Percentiles rank a stretch among this genome's conserved stretches.
Conservation (phyloP, 768 basidiomycete genomes). For the Cantharellus anzutake region DNA sequence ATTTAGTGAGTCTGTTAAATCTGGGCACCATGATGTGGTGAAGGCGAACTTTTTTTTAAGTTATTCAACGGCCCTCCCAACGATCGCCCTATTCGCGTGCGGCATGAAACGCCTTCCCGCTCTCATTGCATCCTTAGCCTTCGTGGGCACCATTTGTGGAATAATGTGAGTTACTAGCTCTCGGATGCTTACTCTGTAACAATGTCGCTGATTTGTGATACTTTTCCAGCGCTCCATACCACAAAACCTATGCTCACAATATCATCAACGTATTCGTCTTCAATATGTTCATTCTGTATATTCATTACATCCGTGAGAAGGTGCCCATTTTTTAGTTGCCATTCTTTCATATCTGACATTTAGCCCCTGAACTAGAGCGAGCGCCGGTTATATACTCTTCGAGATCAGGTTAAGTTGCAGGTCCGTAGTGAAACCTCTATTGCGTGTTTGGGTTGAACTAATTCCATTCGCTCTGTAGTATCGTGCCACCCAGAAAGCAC, state of each 20-base stretch:
- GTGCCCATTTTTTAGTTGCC: constrained; percentile 22
- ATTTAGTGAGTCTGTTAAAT: not conserved
- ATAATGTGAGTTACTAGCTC: constrained; percentile 3
- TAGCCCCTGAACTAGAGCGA: constrained; percentile 25
- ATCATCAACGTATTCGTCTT: constrained; percentile 57
- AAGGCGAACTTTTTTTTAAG: not conserved
- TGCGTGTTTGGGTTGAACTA: not conserved
- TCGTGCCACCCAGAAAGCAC: constrained; percentile 37
- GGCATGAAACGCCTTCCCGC: constrained; percentile 16
- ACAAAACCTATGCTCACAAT: constrained; percentile 9
- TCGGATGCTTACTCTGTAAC: not conserved
- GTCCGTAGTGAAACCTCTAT: not conserved
- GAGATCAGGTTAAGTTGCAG: constrained; percentile 49
- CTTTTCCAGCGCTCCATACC: not conserved
- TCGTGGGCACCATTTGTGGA: constrained; percentile 15
- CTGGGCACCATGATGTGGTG: no score
- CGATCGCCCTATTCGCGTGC: constrained; percentile 20
- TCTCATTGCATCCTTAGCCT: constrained; percentile 11
- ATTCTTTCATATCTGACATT: constrained; percentile 23
- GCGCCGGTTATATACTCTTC: constrained; percentile 44
- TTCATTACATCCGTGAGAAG: not conserved
- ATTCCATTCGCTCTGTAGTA: constrained; percentile 24
- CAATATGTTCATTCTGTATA: constrained; percentile 30
- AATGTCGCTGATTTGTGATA: not conserved
- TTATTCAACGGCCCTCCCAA: constrained; percentile 17